These are phyloP conservation scores for Lodderomyces parapsilosis DNA, from an alignment of 1,139 yeast species.

Conservation along the genomic window DNA sequence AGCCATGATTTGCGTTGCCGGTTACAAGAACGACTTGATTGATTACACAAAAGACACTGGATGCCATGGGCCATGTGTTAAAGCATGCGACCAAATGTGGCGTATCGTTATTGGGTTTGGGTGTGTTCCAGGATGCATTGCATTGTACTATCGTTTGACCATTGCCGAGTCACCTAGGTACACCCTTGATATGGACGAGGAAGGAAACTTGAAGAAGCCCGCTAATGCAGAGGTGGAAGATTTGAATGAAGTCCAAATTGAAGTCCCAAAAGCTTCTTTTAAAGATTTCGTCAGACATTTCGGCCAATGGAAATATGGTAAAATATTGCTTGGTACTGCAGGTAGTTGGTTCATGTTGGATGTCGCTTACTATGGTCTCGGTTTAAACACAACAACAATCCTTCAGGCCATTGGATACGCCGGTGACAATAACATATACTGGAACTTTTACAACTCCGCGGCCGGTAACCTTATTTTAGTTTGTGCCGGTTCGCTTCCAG, in stretches of 20 bases:
- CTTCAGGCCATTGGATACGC: constrained; percentile 86
- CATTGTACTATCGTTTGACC: constrained; percentile 85
- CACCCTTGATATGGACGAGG: constrained; percentile 67
- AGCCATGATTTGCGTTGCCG: constrained; percentile 70
- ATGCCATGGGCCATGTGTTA: constrained; percentile 57
- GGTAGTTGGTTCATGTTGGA: constrained; percentile 96
- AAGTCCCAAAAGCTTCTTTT: constrained; percentile 59
- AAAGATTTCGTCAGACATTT: constrained; percentile 69
- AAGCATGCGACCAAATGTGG: constrained; percentile 92
- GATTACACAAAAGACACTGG: constrained; percentile 38
- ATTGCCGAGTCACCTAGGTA: constrained; percentile 94
- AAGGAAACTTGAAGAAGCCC: constrained; percentile 57
- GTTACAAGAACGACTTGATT: constrained; percentile 64
- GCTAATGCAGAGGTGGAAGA: constrained; percentile 55
- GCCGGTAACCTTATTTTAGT: constrained; percentile 86
- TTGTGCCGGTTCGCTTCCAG: constrained; percentile 91
- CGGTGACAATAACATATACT: constrained; percentile 64
- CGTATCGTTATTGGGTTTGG: constrained; percentile 86
- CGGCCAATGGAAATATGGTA: constrained; percentile 84
- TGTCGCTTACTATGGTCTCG: constrained; percentile 91
- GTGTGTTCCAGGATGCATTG: constrained; percentile 80
- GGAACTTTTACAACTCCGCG: constrained; percentile 68
- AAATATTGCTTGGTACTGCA: constrained; percentile 87
- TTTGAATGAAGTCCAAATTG: constrained; percentile 43
- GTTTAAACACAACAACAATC: constrained; percentile 74